Evolutionary conservation across 2,329 filamentous ascomycete genomes (phyloP).

Genomic region (Ambrosiella beaveri): DNA sequence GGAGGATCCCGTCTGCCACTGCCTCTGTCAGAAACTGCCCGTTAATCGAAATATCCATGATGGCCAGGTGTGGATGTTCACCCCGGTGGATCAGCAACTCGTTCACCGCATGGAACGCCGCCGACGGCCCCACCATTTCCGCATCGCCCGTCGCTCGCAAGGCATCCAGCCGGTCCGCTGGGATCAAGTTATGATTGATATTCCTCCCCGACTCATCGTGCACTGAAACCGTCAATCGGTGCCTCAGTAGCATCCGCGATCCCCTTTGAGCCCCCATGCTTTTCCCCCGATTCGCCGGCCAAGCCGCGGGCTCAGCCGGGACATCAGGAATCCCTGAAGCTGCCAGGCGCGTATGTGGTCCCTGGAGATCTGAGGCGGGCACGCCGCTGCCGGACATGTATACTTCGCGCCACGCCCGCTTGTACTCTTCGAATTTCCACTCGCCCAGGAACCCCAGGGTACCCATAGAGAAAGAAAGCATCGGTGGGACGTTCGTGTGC

Average conservation of each 20-base stretch:
- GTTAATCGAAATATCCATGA: slow-evolving; percentile 82
- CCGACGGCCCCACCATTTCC: slow-evolving; percentile 13
- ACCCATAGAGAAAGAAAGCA: slow-evolving; percentile 93
- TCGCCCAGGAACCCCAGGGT: slow-evolving; percentile 88
- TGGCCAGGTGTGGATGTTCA: slow-evolving; percentile 71
- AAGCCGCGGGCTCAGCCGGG: slow-evolving; percentile 21
- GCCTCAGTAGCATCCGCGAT: slow-evolving; percentile 70
- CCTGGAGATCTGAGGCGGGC: slow-evolving; percentile 27
- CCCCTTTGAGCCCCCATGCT: slow-evolving; percentile 58
- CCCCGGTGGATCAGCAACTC: slow-evolving; percentile 90
- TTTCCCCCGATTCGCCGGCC: slow-evolving; percentile 62
- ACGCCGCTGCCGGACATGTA: slow-evolving; percentile 59
- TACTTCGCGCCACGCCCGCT: slow-evolving; percentile 77
- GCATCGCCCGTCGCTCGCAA: neutral
- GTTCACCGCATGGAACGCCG: slow-evolving; percentile 58
- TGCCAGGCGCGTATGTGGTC: slow-evolving; percentile 23
- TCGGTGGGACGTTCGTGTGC: slow-evolving; percentile 64
- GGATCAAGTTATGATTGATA: slow-evolving; percentile 34
- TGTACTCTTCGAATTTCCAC: slow-evolving; percentile 90
- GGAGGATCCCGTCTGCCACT: slow-evolving; percentile 85
- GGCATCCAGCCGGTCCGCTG: slow-evolving; percentile 21
- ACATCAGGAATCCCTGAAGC: neutral
- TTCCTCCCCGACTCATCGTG: slow-evolving; percentile 51
- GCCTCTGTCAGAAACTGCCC: slow-evolving; percentile 82
- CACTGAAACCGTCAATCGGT: slow-evolving; percentile 71